Evolutionary conservation across 306 rosid species (phyloP), one percentile per base, ranked within the genome.

Genomic region (Quercus wislizeni): DNA sequence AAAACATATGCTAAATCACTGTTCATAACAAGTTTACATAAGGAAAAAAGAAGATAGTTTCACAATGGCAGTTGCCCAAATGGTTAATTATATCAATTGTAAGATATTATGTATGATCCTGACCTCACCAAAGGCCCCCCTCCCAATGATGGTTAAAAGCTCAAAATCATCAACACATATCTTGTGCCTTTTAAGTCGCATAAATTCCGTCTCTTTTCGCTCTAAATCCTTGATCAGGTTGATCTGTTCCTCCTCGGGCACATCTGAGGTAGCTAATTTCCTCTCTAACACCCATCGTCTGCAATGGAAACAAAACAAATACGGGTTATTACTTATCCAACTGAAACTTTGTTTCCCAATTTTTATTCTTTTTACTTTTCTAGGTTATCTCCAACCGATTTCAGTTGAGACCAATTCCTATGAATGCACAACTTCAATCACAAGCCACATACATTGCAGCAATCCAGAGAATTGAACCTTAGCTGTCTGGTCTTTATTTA

Each of bases 81-180:
- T 27, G 82, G 69, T 62, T 67, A 23, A 78, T 74, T 78, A 80
- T 68, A 78, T 76, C 76, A 67, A 79, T 35, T 68, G 65, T 74
- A 25, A 21, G 65, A 52, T 55, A 59, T 21, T 57, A 89, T 75
- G 75, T 75, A 59, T 18, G 71, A 77, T 79, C 81, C 97, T 82
- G 78, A 95, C 99, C 96, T 95, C 99, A 79, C 99, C 98, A 89
- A 83, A 95, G 65, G 99, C 98, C 75, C 99, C 99, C 84, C 99
- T 90, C 77, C 99, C 99, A 84, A 95, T 95, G 84, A 95, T 92
- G 78, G 97, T 92, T 87, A 95, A 84, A 76, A 77, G 98, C 82
- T 95, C 99, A 90, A 95, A 95, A 87, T 95, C 99, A 80, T 95
- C 73, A 74, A 92, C 99, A 57, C 98, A 95, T 76, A 92, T 95